Evolutionary conservation across 495 filamentous ascomycete species (phyloP).

Genomic region (Aspergillus baeticus): DNA sequence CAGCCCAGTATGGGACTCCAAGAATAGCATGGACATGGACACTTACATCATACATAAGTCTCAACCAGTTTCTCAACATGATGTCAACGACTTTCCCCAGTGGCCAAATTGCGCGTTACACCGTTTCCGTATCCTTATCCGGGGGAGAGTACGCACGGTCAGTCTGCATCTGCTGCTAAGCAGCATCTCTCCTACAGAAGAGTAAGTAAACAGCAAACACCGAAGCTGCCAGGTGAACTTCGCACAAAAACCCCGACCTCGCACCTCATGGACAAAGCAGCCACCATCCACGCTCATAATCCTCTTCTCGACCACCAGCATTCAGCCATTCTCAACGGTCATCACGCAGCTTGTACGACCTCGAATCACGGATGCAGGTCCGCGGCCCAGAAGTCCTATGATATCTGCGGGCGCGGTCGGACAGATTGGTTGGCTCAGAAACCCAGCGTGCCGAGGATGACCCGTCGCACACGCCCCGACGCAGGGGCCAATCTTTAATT

Average conservation of each 20-base stretch:
- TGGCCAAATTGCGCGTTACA: not conserved
- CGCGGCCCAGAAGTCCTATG: not conserved
- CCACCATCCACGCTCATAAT: not conserved
- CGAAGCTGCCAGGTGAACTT: not conserved
- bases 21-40: not conserved
- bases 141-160: not conserved
- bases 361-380: not conserved
- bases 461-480: constrained; percentile 5
- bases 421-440: no score
- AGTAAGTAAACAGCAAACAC: not conserved
- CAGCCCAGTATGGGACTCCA: no score
- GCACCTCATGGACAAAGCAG: not conserved
- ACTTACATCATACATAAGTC: not conserved
- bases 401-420: no score
- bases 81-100: not conserved
- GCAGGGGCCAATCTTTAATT: constrained; percentile 17
- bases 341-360: not conserved
- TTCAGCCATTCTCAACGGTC: not conserved
- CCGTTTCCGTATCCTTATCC: not conserved
- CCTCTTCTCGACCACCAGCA: not conserved
- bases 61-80: not conserved
- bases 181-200: not conserved
- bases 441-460: constrained; percentile 9
- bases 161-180: not conserved
- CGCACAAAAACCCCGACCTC: not conserved